These are phyloP conservation scores for Myxozyma neglecta DNA, from an alignment of 805 yeast genomes.

Conservation along the genomic window DNA sequence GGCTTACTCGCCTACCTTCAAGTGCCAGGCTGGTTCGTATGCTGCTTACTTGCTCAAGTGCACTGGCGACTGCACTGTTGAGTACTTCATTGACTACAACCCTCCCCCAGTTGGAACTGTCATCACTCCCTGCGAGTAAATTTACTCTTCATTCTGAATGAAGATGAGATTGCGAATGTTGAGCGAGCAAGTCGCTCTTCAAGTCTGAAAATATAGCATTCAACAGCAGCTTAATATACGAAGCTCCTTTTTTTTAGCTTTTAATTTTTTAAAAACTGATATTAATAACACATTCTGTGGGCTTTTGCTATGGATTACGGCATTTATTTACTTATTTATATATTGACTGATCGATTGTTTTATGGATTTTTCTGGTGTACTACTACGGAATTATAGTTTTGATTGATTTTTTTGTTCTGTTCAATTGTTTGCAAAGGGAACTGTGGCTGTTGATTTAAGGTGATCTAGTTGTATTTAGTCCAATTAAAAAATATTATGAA, in stretches of 20 bases:
- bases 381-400: too few relatives aligned
- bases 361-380: too few relatives aligned
- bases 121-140: slow-evolving; percentile 26
- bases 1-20: slow-evolving; percentile 13
- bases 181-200: neutral
- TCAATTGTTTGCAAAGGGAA: too few relatives aligned
- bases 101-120: slow-evolving; percentile 33
- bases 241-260: too few relatives aligned
- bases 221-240: neutral
- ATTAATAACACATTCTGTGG: neutral
- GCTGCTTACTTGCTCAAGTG: slow-evolving; percentile 28
- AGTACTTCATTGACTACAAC: slow-evolving; percentile 32
- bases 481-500: too few relatives aligned
- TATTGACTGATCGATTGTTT: too few relatives aligned
- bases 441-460: too few relatives aligned
- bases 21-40: slow-evolving; percentile 21
- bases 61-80: slow-evolving; percentile 26
- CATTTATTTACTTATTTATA: too few relatives aligned
- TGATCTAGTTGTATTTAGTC: too few relatives aligned
- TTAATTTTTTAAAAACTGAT: neutral
- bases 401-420: too few relatives aligned
- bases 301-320: too few relatives aligned
- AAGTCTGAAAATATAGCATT: neutral
- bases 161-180: neutral
- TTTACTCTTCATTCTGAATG: neutral